Percentiles rank a stretch among this genome's conserved stretches.
Evolutionary conservation across 768 basidiomycete species (phyloP).

Genomic region (Chalciporus pseudorubinellus): DNA sequence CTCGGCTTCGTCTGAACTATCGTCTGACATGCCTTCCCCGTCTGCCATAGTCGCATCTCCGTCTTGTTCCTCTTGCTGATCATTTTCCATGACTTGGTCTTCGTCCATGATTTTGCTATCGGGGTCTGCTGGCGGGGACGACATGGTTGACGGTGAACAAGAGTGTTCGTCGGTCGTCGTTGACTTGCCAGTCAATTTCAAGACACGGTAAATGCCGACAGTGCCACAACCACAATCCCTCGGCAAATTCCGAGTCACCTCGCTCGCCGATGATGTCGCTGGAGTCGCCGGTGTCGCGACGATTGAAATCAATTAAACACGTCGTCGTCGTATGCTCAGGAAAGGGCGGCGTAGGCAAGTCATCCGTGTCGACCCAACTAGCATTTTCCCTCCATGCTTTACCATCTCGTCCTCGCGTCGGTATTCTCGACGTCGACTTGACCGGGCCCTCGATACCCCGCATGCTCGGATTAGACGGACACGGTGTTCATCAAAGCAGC

Average conservation of each 20-base stretch:
- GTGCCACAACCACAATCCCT: slow-evolving; percentile 18
- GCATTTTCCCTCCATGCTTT: slow-evolving; percentile 81
- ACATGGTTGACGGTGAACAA: slow-evolving; percentile 44
- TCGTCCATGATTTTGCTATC: slow-evolving; percentile 34
- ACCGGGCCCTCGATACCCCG: slow-evolving; percentile 94
- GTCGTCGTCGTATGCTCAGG: slow-evolving; percentile 93
- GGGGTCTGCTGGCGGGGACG: slow-evolving; percentile 46
- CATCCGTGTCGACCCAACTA: slow-evolving; percentile 90
- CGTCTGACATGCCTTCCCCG: slow-evolving; percentile 51
- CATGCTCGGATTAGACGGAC: slow-evolving; percentile 88
- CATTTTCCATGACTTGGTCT: slow-evolving; percentile 64
- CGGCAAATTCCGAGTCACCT: neutral
- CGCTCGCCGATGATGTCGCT: slow-evolving; percentile 23
- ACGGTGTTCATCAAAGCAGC: slow-evolving; percentile 88
- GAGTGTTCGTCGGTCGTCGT: slow-evolving; percentile 8
- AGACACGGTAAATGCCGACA: slow-evolving; percentile 25
- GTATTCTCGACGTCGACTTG: slow-evolving; percentile 91
- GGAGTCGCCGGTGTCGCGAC: slow-evolving; percentile 63
- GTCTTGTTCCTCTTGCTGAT: slow-evolving; percentile 49
- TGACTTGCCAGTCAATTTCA: neutral
- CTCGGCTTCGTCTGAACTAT: slow-evolving; percentile 87
- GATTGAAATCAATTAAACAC: slow-evolving; percentile 72
- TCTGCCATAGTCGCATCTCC: slow-evolving; percentile 53
- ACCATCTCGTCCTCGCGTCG: slow-evolving; percentile 66
- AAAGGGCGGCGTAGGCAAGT: slow-evolving; percentile 98